These are phyloP conservation scores for Patellifolia procumbens DNA, from an alignment of 179 eudicot genomes.

Conservation along the genomic window DNA sequence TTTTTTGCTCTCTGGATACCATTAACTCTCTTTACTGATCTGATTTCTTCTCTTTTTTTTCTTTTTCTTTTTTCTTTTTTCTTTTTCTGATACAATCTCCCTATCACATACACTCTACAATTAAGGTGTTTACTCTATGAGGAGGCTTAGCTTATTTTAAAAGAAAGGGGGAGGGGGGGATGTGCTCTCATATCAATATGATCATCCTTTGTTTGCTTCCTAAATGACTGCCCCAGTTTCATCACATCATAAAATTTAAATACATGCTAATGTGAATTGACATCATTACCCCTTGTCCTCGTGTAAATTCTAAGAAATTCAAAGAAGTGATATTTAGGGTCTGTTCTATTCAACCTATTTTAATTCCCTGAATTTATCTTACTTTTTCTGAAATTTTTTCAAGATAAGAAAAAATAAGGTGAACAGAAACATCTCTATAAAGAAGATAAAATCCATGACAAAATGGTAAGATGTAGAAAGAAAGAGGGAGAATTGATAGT, in stretches of 20 bases:
- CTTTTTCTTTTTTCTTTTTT: neutral
- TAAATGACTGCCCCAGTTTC: slow-evolving; percentile 49
- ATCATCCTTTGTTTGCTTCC: slow-evolving; percentile 55
- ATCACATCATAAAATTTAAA: slow-evolving; percentile 19
- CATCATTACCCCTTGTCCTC: slow-evolving; percentile 13
- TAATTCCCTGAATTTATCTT: too few species aligned
- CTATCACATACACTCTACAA: slow-evolving; percentile 35
- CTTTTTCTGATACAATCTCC: slow-evolving; percentile 11
- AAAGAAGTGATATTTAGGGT: too few species aligned
- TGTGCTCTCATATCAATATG: slow-evolving; percentile 57
- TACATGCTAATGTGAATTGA: slow-evolving; percentile 13
- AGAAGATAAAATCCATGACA: too few species aligned
- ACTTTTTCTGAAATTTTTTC: too few species aligned
- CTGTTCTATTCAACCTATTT: too few species aligned
- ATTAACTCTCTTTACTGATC: slow-evolving; percentile 25
- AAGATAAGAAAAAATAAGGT: too few species aligned
- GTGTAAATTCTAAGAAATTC: neutral
- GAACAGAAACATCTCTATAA: too few species aligned
- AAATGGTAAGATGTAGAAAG: too few species aligned
- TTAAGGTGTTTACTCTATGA: slow-evolving; percentile 23
- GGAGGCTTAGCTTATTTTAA: slow-evolving; percentile 36
- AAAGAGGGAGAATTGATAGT: neutral
- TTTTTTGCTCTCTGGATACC: slow-evolving; percentile 82
- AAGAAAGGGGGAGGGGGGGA: slow-evolving; percentile 32
- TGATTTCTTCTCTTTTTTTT: neutral